These are phyloP conservation scores for Lonicera japonica DNA, from an alignment of 129 eudicot genomes.

Conservation along the genomic window DNA sequence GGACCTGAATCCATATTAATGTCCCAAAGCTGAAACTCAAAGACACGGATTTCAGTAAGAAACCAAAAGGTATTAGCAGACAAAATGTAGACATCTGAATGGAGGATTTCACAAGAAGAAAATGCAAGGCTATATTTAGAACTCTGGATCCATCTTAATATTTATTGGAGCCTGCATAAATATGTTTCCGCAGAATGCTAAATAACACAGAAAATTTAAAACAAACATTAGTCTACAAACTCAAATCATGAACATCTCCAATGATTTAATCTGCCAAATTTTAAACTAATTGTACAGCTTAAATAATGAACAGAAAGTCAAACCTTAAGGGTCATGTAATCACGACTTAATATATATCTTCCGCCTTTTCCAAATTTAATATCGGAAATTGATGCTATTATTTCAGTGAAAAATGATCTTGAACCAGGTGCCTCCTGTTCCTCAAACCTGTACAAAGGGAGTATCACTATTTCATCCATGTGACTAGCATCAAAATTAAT, in stretches of 20 bases:
- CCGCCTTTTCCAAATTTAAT: conserved; percentile 87
- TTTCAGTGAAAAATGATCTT: conserved; percentile 84
- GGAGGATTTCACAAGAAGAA: no score
- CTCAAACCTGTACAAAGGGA: conserved; percentile 57
- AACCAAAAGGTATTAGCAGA: neutral
- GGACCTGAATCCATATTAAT: conserved; percentile 96
- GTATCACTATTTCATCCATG: neutral
- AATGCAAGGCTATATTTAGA: no score
- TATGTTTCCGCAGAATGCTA: no score
- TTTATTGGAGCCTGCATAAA: no score
- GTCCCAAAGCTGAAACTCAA: conserved; percentile 79
- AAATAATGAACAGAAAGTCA: neutral
- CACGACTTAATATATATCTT: conserved; percentile 88
- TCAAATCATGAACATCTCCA: neutral
- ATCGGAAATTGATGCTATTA: conserved; percentile 92
- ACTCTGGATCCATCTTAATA: no score
- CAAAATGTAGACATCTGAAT: no score
- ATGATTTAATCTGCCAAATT: neutral
- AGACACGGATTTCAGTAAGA: conserved; percentile 3
- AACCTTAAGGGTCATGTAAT: conserved; percentile 98
- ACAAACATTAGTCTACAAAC: neutral
- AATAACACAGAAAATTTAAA: no score
- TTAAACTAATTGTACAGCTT: neutral
- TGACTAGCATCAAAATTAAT: neutral
- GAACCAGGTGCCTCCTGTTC: conserved; percentile 93